Evolutionary conservation across 2,329 filamentous ascomycete genomes (phyloP).

Genomic region (Orbilia quercus): DNA sequence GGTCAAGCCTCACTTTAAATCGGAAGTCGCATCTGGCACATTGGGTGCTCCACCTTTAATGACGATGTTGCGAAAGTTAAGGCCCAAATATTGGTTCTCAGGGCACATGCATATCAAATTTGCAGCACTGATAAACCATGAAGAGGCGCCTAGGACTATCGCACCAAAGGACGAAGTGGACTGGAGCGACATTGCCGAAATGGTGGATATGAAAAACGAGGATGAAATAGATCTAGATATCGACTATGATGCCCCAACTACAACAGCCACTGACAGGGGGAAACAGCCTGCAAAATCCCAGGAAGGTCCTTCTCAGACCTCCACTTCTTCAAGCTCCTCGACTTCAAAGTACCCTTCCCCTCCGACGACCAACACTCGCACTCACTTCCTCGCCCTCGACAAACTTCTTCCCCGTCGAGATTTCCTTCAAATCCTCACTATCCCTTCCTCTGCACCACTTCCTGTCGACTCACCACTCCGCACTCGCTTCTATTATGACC

Average conservation of each 20-base stretch:
- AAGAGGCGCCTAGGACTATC: conserved; percentile 59
- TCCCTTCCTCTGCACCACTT: conserved; percentile 66
- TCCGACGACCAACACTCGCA: conserved; percentile 72
- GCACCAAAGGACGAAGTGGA: conserved; percentile 53
- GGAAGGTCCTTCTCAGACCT: conserved; percentile 16
- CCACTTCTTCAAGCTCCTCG: conserved; percentile 71
- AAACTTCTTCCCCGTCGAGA: conserved; percentile 84
- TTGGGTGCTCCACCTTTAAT: conserved; percentile 84
- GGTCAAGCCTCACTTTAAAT: conserved; percentile 78
- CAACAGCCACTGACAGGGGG: conserved; percentile 47
- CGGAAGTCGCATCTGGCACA: conserved; percentile 78
- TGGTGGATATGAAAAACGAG: conserved; percentile 67
- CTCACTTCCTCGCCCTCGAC: conserved; percentile 88
- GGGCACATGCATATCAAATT: conserved; percentile 94
- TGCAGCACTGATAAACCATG: conserved; percentile 72
- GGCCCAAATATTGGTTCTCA: conserved; percentile 89
- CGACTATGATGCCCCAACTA: conserved; percentile 66
- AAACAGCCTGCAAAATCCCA: conserved; percentile 4
- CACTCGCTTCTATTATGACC: conserved; percentile 80
- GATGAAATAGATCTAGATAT: conserved; percentile 78
- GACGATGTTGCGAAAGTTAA: conserved; percentile 81
- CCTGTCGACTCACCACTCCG: conserved; percentile 62
- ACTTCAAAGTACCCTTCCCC: conserved; percentile 60
- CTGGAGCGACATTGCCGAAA: conserved; percentile 41
- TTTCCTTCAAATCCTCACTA: conserved; percentile 81